Evolutionary conservation across 2,329 filamentous ascomycete genomes (phyloP), one percentile per base, ranked within the genome.

Genomic region (Byssoonygena ceratinophila): DNA sequence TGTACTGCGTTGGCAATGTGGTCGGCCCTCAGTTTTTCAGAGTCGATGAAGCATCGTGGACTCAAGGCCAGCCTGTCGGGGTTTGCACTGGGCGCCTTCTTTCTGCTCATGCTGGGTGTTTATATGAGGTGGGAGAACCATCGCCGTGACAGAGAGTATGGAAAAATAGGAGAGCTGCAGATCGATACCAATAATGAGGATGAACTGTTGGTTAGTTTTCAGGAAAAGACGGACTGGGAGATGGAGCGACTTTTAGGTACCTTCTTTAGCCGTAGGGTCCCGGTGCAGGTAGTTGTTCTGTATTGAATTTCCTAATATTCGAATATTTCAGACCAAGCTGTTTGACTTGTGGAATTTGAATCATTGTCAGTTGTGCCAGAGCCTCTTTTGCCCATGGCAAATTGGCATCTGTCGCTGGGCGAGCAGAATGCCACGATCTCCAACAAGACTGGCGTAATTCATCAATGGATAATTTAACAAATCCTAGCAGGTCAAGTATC

Each of bases 1-100:
- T 77, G 0, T 78, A 78, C 52, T 81, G 78, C 59, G 72, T 76
- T 1, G 80, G 79, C 4, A 82, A 83, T 59, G 80, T 83, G 39
- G 74, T 73, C 3, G 76, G 79, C 0, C 81, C 81, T 9, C 40
- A 44, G 23, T 44, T 44, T 27, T 44, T 44, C 40, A 14, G 40
- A 1, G 40, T 44, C 23, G 40, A 44, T 18, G 40, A 44, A 23
- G 40, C 40, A 18, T 8, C 40, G 40, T 14, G 40, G 40, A 8
- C 23, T 44, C 5, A 44, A 44, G 22, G 22, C 40, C 9, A 44
- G 40, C 22, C 23, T 44, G 3, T 27, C 40, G 4, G 40, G 40
- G 4, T 44, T 44, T 16, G 40, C 40, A 5, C 29, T 44, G 40
- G 40, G 40, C 6, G 22, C 40, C 7, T 44, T 44, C 40, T 44